Percentiles rank a stretch among this genome's conserved stretches.
Conservation (phyloP, 345 rosid species). For the Populus nigra region DNA sequence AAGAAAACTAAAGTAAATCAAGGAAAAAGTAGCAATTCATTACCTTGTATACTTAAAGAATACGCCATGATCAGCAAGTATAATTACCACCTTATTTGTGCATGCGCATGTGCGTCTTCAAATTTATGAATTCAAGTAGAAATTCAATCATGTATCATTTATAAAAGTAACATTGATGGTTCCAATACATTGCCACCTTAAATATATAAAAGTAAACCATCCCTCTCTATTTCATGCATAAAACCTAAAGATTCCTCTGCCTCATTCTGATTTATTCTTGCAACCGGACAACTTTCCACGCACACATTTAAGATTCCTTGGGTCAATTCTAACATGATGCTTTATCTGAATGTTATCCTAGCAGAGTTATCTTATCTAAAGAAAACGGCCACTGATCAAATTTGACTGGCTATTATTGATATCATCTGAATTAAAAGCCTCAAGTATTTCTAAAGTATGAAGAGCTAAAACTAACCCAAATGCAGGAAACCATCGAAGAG, state of each 20-base stretch:
- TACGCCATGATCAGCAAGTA: not conserved
- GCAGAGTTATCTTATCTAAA: not conserved
- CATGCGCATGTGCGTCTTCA: not conserved
- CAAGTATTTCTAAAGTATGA: not conserved
- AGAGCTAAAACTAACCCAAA: constrained; percentile 58
- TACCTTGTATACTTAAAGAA: not conserved
- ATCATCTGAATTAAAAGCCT: too few species aligned
- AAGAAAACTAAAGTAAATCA: not conserved
- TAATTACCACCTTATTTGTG: not conserved
- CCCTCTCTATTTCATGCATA: not conserved
- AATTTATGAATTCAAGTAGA: not conserved
- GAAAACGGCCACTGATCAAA: not conserved
- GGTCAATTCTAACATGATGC: not conserved
- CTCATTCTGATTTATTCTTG: not conserved
- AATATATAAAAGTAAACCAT: not conserved
- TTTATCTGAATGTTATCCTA: not conserved
- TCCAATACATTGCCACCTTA: not conserved
- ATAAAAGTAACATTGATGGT: not conserved
- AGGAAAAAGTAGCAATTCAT: not conserved
- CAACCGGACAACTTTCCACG: not conserved
- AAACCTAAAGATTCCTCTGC: not conserved
- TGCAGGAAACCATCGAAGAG: constrained; percentile 78
- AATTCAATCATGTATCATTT: not conserved
- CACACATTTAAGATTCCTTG: not conserved
- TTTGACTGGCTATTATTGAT: too few species aligned